Conservation (phyloP, 371 early-diverging fungal species). For the Mortierella sp. region DNA sequence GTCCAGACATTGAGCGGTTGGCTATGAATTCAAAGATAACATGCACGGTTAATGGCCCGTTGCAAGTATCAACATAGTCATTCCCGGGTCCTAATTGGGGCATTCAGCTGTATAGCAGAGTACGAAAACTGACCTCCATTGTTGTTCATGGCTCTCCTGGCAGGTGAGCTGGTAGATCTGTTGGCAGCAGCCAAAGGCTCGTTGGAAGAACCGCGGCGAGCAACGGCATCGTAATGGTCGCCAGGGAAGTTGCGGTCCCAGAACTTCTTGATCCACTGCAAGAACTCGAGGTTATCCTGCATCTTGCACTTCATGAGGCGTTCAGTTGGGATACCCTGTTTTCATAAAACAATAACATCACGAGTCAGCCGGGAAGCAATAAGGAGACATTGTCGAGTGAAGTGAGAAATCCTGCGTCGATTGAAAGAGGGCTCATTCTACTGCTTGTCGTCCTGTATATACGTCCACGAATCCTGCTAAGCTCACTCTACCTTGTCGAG, state of each 20-base stretch:
- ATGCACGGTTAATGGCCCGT: background rate
- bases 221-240: slow-evolving; percentile 78
- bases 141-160: slow-evolving; percentile 42
- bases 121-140: slow-evolving; percentile 30
- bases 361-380: background rate
- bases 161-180: slow-evolving; percentile 51
- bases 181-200: slow-evolving; percentile 52
- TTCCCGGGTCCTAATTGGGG: background rate
- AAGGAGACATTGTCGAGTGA: background rate
- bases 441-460: background rate
- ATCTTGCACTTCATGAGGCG: slow-evolving; percentile 82
- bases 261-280: slow-evolving; percentile 85
- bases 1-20: slow-evolving; percentile 56
- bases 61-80: background rate
- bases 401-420: background rate
- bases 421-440: background rate
- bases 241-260: slow-evolving; percentile 80
- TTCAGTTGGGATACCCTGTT: slow-evolving; percentile 74
- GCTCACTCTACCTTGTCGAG: slow-evolving; percentile 59
- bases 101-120: background rate
- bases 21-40: slow-evolving; percentile 7
- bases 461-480: background rate
- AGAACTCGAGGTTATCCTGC: slow-evolving; percentile 89
- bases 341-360: background rate
- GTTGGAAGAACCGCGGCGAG: slow-evolving; percentile 67